These are phyloP conservation scores for Populus euphratica DNA, from an alignment of 345 rosid species.

Conservation along the genomic window DNA sequence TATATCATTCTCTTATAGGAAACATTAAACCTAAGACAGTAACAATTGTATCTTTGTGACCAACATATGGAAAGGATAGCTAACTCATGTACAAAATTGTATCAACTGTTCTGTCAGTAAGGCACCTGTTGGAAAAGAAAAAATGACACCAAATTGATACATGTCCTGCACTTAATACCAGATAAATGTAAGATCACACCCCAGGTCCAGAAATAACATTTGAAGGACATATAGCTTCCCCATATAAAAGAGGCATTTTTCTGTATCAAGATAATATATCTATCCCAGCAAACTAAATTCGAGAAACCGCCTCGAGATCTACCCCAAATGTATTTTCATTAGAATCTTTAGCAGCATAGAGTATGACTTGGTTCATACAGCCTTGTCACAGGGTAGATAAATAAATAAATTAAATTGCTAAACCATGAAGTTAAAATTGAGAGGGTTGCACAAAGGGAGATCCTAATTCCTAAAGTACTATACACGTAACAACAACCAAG, in stretches of 20 bases:
- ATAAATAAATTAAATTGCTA: no score
- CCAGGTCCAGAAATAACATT: not conserved
- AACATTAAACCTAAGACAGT: not conserved
- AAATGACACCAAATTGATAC: not conserved
- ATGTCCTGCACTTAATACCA: not conserved
- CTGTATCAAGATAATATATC: not conserved
- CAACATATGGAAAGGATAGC: not conserved
- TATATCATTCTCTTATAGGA: not conserved
- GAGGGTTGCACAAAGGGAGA: not conserved
- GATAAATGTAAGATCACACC: not conserved
- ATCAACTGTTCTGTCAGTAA: not conserved
- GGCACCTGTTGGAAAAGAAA: not conserved
- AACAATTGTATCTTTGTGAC: not conserved
- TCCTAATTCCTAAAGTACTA: not conserved
- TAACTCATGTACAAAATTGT: not conserved
- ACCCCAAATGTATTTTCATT: not conserved
- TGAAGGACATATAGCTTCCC: not conserved
- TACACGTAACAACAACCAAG: not conserved
- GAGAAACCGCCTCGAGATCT: not conserved
- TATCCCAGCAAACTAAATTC: not conserved
- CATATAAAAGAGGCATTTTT: not conserved
- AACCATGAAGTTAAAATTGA: not conserved
- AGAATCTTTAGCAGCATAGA: not conserved
- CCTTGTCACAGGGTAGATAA: not conserved
- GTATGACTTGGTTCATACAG: not conserved